Evolutionary conservation across 371 early-diverging fungal species (phyloP).

Genomic region (Funneliformis caledonium): DNA sequence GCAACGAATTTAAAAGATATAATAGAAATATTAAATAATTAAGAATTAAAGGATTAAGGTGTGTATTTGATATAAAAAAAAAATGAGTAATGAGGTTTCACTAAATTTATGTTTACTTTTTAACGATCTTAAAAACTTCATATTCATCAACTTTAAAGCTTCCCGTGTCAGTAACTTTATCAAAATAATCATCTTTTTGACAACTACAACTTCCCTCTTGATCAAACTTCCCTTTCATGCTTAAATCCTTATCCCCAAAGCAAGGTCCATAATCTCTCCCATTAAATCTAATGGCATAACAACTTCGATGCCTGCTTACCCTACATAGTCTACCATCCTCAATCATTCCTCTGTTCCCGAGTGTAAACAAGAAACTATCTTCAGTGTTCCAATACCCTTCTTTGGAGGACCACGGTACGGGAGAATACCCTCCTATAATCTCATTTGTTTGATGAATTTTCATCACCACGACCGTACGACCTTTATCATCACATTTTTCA

Average conservation of each 20-base stretch:
- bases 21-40: too few species aligned
- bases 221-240: constrained; percentile 29
- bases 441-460: constrained; percentile 1
- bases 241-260: constrained; percentile 39
- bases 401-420: constrained; percentile 7
- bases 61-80: too few species aligned
- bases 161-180: constrained; percentile 23
- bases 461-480: constrained; percentile 22
- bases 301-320: constrained; percentile 21
- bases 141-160: constrained; percentile 33
- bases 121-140: constrained; percentile 28
- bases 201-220: constrained; percentile 28
- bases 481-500: constrained; percentile 27
- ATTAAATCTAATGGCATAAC: constrained; percentile 40
- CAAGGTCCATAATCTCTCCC: constrained; percentile 35
- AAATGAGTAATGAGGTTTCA: neutral
- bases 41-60: too few species aligned
- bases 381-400: constrained; percentile 34
- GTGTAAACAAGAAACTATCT: constrained; percentile 36
- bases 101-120: neutral
- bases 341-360: constrained; percentile 22
- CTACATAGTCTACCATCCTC: constrained; percentile 34
- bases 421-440: constrained; percentile 37
- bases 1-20: too few species aligned
- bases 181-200: constrained; percentile 33